Percentiles rank a stretch among this genome's conserved stretches.
Conservation (phyloP, 2,329 filamentous ascomycete species). For the Phialemonium atrogriseum region DNA sequence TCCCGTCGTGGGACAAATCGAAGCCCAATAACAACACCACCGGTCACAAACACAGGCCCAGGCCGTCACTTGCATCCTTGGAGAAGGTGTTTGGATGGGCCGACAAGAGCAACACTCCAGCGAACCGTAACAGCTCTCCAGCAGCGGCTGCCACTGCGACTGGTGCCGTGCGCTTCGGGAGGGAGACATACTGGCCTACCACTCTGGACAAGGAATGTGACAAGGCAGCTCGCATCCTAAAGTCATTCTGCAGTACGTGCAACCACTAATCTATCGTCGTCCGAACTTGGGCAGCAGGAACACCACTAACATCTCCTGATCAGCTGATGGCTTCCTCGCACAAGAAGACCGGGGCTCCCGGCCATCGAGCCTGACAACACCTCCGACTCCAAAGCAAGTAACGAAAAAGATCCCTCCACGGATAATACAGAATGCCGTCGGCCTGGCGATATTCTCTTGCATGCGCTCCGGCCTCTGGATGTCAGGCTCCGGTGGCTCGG, state of each 20-base stretch:
- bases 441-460: conserved; percentile 87
- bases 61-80: conserved; percentile 9
- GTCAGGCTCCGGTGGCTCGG: conserved; percentile 83
- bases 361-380: conserved; percentile 21
- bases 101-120: conserved; percentile 14
- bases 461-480: conserved; percentile 92
- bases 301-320: conserved; percentile 9
- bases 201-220: conserved; percentile 83
- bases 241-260: conserved; percentile 76
- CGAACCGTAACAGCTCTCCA: conserved; percentile 12
- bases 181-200: conserved; percentile 35
- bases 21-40: conserved; percentile 12
- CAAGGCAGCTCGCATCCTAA: conserved; percentile 81
- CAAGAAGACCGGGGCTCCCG: conserved; percentile 28
- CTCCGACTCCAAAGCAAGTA: conserved; percentile 45
- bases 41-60: conserved; percentile 3
- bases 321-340: conserved; percentile 49
- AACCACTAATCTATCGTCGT: conserved; percentile 3
- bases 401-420: conserved; percentile 76
- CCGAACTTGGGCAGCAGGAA: conserved; percentile 1
- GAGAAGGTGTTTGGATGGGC: conserved; percentile 25
- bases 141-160: conserved; percentile 7
- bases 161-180: conserved; percentile 11
- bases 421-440: conserved; percentile 83
- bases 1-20: conserved; percentile 28